A percentile compares a stretch with the other conserved stretches of the same genome.
Conservation (phyloP, 306 rosid species). For the Gastrolobium bilobum region DNA sequence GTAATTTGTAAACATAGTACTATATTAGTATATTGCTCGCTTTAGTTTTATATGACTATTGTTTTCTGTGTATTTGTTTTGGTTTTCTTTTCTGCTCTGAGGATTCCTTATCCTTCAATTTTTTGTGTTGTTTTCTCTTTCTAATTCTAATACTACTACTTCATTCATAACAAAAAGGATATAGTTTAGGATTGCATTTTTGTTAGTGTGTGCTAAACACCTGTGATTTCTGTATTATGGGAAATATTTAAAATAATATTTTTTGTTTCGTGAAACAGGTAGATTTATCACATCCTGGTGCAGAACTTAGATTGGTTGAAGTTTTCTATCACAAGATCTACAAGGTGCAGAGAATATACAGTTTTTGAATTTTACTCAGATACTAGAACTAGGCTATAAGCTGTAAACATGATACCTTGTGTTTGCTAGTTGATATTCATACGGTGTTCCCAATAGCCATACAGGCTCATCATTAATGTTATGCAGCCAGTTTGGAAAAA, state of each 20-base stretch:
- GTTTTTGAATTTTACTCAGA: not conserved
- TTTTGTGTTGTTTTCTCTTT: conserved; percentile 13
- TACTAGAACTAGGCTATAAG: not conserved
- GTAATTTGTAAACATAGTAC: not conserved
- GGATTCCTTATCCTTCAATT: not conserved
- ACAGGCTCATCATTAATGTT: not conserved
- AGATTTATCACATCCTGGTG: conserved; percentile 84
- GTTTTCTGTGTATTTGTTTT: not conserved
- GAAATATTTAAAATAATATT: not conserved
- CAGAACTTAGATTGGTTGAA: conserved; percentile 89
- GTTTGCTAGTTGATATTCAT: conserved; percentile 13
- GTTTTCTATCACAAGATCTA: conserved; percentile 96
- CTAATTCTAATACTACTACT: not conserved
- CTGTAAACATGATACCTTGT: not conserved
- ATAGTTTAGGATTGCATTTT: conserved; percentile 8
- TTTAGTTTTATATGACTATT: not conserved
- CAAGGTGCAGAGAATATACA: conserved; percentile 62
- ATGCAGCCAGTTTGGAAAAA: not conserved
- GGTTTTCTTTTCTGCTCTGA: conserved; percentile 13
- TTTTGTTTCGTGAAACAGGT: conserved; percentile 66
- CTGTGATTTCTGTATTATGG: not conserved
- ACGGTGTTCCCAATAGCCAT: not conserved
- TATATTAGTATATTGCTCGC: not conserved
- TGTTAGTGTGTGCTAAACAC: conserved; percentile 5
- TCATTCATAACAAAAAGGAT: not conserved